phyloP scores from a whole-genome alignment of 2,329 filamentous ascomycete genomes.

The Atkinsonella hypoxylon region DNA sequence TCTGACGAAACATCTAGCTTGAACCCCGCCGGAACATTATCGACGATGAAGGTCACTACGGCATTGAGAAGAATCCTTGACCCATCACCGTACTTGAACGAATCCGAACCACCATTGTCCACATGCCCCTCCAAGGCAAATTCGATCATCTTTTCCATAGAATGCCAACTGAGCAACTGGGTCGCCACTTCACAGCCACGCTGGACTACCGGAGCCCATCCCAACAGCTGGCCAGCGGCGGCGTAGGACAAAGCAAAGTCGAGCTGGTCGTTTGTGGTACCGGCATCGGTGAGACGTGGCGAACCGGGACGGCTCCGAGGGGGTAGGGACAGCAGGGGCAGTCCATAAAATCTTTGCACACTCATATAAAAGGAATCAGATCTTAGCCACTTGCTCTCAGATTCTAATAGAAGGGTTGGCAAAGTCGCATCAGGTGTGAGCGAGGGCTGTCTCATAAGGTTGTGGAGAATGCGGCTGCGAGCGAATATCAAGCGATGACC shows the following conservation, averaged over 20 bases:
- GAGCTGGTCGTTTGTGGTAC: conserved; percentile 31
- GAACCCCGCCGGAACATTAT: conserved; percentile 48
- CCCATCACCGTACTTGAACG: conserved; percentile 39
- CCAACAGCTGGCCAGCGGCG: conserved; percentile 47
- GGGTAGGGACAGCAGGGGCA: conserved; percentile 31
- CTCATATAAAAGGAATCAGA: conserved; percentile 45
- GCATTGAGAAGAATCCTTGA: conserved; percentile 41
- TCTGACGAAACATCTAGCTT: conserved; percentile 37
- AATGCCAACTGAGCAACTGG: conserved; percentile 49
- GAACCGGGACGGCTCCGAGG: conserved; percentile 16
- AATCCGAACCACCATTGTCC: conserved; percentile 27
- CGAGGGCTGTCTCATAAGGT: conserved; percentile 19
- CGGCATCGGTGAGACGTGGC: conserved; percentile 23
- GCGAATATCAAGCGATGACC: conserved; percentile 45
- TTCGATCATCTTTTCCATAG: conserved; percentile 46
- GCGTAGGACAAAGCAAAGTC: conserved; percentile 52
- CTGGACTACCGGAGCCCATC: conserved; percentile 39
- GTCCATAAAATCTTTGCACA: conserved; percentile 45
- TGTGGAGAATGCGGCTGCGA: conserved; percentile 29
- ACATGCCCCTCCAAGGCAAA: conserved; percentile 36
- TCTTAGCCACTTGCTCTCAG: conserved; percentile 39
- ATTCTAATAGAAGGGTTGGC: conserved; percentile 29
- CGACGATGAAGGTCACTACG: conserved; percentile 46
- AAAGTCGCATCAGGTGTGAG: conserved; percentile 14
- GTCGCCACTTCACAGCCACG: conserved; percentile 49